Conservation (phyloP, 495 filamentous ascomycete species). For the Hypoxylon cercidicola region DNA sequence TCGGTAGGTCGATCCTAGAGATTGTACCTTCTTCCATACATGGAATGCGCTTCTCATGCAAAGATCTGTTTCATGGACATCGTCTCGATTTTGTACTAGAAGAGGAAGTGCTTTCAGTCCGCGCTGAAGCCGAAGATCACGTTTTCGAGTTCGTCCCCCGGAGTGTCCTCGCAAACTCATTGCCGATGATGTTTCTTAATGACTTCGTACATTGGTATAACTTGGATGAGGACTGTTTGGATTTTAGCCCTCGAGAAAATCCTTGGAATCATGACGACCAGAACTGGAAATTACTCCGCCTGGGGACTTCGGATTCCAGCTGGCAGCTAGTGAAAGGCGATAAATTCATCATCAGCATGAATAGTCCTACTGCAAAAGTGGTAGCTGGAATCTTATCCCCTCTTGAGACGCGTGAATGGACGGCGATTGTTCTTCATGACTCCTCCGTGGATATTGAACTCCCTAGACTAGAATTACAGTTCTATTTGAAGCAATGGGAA, state of each 20-base stretch:
- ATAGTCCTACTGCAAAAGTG: slow-evolving; percentile 46
- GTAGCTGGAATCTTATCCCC: slow-evolving; percentile 50
- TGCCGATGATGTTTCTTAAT: slow-evolving; percentile 59
- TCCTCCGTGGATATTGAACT: slow-evolving; percentile 54
- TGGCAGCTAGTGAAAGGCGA: slow-evolving; percentile 21
- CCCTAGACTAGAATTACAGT: slow-evolving; percentile 61
- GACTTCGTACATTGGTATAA: slow-evolving; percentile 69
- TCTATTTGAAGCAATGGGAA: slow-evolving; percentile 50
- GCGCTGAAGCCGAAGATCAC: slow-evolving; percentile 11
- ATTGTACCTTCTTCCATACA: slow-evolving; percentile 57
- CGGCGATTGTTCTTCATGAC: slow-evolving; percentile 47
- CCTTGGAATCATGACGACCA: slow-evolving; percentile 52
- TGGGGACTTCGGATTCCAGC: neutral
- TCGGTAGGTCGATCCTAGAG: slow-evolving; percentile 52
- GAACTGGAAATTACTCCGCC: slow-evolving; percentile 46
- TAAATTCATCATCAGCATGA: slow-evolving; percentile 46
- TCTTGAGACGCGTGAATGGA: slow-evolving; percentile 49
- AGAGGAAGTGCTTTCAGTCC: slow-evolving; percentile 19
- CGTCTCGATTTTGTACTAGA: slow-evolving; percentile 55
- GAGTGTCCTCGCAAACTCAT: slow-evolving; percentile 50
- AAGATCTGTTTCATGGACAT: slow-evolving; percentile 43
- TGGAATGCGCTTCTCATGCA: slow-evolving; percentile 59
- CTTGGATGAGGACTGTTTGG: slow-evolving; percentile 47
- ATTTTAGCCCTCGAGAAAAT: slow-evolving; percentile 54
- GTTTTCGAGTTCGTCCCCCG: slow-evolving; percentile 60